Evolutionary conservation across 441 rosid species (phyloP).

Genomic region (Cnidoscolus chayamansa): DNA sequence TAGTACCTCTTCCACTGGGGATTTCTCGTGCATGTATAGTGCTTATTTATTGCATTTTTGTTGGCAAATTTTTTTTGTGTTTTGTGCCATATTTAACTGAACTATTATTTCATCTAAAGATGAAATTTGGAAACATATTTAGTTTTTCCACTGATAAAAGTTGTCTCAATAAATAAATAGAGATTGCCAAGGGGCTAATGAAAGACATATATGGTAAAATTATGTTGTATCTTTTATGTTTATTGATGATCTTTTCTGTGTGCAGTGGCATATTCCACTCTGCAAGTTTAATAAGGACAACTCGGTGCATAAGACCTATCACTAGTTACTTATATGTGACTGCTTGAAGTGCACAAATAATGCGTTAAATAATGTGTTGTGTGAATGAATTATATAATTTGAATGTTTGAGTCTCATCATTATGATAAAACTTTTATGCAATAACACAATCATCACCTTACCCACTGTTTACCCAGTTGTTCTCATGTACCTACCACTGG

Average conservation of each 20-base stretch:
- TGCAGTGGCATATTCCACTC: slow-evolving; percentile 16
- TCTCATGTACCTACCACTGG: background rate
- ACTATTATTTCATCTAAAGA: background rate
- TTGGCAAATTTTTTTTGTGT: background rate
- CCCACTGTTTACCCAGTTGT: background rate
- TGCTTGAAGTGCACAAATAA: slow-evolving; percentile 12
- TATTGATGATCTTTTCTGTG: slow-evolving; percentile 11
- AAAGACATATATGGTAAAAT: slow-evolving; percentile 9
- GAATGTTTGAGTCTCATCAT: background rate
- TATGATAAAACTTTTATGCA: background rate
- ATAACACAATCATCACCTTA: slow-evolving; percentile 4
- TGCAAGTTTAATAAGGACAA: slow-evolving; percentile 7
- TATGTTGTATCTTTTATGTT: slow-evolving; percentile 8
- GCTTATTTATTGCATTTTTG: slow-evolving; percentile 8
- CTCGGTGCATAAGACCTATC: background rate
- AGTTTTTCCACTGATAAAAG: background rate
- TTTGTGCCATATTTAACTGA: slow-evolving; percentile 9
- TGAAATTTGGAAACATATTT: background rate
- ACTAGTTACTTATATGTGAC: background rate
- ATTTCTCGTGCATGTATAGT: slow-evolving; percentile 11
- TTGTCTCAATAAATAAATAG: background rate
- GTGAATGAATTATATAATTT: slow-evolving; percentile 9
- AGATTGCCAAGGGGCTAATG: slow-evolving; percentile 16
- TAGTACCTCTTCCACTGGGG: background rate
- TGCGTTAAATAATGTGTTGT: slow-evolving; percentile 8